phyloP scores from a whole-genome alignment of 176 grass and related monocot genomes.

The Hordeum marinum region DNA sequence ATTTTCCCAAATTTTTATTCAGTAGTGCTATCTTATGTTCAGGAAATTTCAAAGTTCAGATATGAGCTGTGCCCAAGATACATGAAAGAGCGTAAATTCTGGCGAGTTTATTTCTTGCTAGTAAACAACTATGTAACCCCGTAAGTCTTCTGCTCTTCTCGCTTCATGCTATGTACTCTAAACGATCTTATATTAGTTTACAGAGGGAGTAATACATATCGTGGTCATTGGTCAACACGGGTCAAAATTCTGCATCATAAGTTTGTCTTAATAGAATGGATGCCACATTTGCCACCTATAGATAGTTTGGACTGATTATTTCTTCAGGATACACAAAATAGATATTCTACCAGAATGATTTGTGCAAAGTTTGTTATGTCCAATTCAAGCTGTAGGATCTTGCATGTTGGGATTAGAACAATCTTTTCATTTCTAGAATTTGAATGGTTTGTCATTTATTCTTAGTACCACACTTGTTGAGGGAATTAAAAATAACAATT shows the following conservation, averaged over 20 bases:
- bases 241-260: neutral
- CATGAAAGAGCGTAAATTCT: constrained; percentile 99
- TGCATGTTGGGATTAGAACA: neutral
- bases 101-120: constrained; percentile 86
- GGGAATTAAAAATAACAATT: constrained; percentile 1
- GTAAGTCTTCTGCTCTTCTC: constrained; percentile 53
- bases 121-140: constrained; percentile 72
- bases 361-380: neutral
- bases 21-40: constrained; percentile 24
- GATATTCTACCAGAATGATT: neutral
- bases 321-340: neutral
- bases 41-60: constrained; percentile 99
- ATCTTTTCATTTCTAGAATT: neutral
- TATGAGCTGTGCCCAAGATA: constrained; percentile 95
- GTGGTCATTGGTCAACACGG: neutral
- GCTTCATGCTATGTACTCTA: constrained; percentile 7
- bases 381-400: neutral
- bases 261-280: constrained; percentile 1
- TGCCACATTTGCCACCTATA: neutral
- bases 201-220: neutral
- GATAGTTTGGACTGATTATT: neutral
- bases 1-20: neutral
- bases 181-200: too few species aligned
- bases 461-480: neutral
- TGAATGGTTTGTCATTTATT: neutral